Evolutionary conservation across 1,284 basidiomycete genomes (phyloP).

Genomic region (Sporisorium reilianum): DNA sequence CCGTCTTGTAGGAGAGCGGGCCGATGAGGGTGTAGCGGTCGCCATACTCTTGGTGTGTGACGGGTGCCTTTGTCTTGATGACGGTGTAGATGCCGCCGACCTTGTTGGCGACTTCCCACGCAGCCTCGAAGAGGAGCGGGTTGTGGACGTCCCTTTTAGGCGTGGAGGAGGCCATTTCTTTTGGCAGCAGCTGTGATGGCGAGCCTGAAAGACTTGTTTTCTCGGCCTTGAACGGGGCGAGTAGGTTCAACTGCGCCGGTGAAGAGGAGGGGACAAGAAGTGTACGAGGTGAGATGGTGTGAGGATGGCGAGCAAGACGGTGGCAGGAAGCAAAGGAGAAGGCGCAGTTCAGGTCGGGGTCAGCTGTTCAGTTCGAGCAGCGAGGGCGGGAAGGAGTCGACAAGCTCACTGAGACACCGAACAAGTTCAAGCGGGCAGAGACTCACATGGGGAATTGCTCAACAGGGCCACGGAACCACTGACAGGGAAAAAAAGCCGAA

Average conservation of each 20-base stretch:
- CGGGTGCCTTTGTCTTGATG: constrained; percentile 98
- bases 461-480: background rate
- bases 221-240: background rate
- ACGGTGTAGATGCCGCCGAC: constrained; percentile 99
- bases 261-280: background rate
- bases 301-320: background rate
- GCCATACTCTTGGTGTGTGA: constrained; percentile 81
- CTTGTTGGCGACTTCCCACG: constrained; percentile 69
- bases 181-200: constrained; percentile 6
- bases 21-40: constrained; percentile 90
- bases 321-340: background rate
- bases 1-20: constrained; percentile 93
- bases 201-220: background rate
- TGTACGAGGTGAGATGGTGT: background rate
- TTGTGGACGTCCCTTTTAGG: constrained; percentile 61
- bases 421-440: no score
- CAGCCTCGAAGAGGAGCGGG: constrained; percentile 65
- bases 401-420: background rate
- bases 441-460: no score
- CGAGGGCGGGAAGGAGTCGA: background rate
- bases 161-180: constrained; percentile 25
- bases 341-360: background rate
- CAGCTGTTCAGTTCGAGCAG: background rate
- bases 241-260: background rate
- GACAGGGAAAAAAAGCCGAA: no score